phyloP scores from a whole-genome alignment of 495 filamentous ascomycete genomes.

The Penicillium silybi region DNA sequence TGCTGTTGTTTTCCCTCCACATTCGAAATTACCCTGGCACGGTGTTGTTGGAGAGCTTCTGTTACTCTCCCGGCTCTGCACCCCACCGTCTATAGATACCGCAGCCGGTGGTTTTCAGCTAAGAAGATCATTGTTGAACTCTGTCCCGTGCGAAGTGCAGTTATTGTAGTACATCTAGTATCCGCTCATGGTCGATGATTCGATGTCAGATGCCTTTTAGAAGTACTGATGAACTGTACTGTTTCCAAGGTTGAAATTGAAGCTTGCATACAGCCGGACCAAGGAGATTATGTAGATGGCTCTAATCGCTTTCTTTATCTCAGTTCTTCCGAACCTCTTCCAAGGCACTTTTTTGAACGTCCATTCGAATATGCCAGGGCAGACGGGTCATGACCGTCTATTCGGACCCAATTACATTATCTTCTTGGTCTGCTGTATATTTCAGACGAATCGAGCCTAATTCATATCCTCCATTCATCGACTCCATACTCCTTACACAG shows the following conservation, averaged over 20 bases:
- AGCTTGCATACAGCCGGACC: no score
- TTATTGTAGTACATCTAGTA: background rate
- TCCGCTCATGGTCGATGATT: background rate
- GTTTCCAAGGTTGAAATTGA: background rate
- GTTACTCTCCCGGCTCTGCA: background rate
- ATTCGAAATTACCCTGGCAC: background rate
- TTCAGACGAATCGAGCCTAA: conserved; percentile 14
- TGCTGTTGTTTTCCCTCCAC: background rate
- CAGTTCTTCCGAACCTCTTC: no score
- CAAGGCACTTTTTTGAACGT: no score
- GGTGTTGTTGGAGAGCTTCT: background rate
- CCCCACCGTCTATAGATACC: background rate
- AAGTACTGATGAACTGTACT: no score
- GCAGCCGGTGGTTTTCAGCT: background rate
- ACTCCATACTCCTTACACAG: conserved; percentile 24
- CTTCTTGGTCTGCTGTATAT: no score
- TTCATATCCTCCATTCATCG: conserved; percentile 11
- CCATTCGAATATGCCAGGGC: no score
- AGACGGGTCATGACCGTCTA: no score
- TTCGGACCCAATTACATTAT: no score
- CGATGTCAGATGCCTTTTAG: no score
- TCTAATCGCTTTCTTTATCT: no score
- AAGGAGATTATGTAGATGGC: no score
- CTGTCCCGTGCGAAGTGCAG: background rate
- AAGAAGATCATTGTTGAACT: background rate